phyloP scores from a whole-genome alignment of 805 yeast species.

The Hanseniaspora valbyensis region DNA sequence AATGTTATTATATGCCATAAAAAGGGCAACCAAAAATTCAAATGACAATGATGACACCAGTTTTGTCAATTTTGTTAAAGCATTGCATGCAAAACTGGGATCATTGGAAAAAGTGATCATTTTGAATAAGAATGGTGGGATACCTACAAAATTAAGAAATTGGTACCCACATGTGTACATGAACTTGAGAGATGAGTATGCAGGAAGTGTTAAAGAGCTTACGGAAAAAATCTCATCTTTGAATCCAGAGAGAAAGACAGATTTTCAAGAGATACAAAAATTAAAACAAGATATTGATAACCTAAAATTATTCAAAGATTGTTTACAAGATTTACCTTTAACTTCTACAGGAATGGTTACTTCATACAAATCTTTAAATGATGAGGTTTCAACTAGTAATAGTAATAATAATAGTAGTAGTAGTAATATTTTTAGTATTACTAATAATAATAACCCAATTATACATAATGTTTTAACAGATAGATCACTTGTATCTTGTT shows the following conservation, averaged over 20 bases:
- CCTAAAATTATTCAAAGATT: slow-evolving; percentile 48
- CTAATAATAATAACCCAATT: slow-evolving; percentile 54
- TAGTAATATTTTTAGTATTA: neutral
- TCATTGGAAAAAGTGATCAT: slow-evolving; percentile 72
- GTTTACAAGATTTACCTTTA: slow-evolving; percentile 41
- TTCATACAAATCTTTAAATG: slow-evolving; percentile 56
- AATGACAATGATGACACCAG: neutral
- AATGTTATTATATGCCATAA: slow-evolving; percentile 29
- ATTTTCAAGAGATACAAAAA: slow-evolving; percentile 19
- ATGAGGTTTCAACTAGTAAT: neutral
- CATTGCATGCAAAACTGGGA: slow-evolving; percentile 25
- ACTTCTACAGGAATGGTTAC: slow-evolving; percentile 77
- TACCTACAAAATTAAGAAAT: slow-evolving; percentile 74
- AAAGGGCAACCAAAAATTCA: slow-evolving; percentile 6
- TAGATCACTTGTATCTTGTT: slow-evolving; percentile 79
- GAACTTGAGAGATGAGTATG: slow-evolving; percentile 71
- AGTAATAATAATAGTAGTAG: too few relatives aligned
- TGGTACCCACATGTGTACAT: slow-evolving; percentile 78
- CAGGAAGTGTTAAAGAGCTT: slow-evolving; percentile 53
- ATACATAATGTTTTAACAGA: slow-evolving; percentile 86
- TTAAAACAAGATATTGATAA: slow-evolving; percentile 51
- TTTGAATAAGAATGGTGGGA: slow-evolving; percentile 78
- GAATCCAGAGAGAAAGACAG: neutral
- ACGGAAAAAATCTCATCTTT: slow-evolving; percentile 21
- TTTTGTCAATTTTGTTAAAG: neutral